Percentiles rank a stretch among this genome's conserved stretches.
These are phyloP conservation scores for Ascochyta koolunga DNA, from an alignment of 2,329 filamentous ascomycete species.

Conservation along the genomic window DNA sequence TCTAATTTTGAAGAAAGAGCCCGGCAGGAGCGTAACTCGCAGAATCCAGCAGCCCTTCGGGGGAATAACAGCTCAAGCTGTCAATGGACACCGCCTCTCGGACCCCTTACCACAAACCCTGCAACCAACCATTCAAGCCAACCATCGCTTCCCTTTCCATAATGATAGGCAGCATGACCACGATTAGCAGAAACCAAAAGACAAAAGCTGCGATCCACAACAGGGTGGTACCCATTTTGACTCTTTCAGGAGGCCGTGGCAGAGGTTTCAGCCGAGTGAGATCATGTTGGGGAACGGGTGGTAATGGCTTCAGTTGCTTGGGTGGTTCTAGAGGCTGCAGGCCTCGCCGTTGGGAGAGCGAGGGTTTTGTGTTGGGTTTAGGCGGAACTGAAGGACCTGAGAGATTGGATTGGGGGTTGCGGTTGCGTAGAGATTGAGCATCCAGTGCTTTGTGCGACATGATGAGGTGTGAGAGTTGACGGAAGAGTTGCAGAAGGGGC, in stretches of 20 bases:
- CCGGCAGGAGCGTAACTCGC: no score
- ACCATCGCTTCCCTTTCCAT: conserved; percentile 39
- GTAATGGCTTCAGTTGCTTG: conserved; percentile 20
- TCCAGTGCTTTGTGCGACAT: not conserved
- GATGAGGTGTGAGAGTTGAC: not conserved
- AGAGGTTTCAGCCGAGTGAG: conserved; percentile 16
- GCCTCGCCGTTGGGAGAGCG: conserved; percentile 5
- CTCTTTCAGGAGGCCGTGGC: conserved; percentile 13
- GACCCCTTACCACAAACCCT: not conserved
- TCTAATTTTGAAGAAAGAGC: no score
- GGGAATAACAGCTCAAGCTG: not conserved
- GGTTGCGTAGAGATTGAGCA: not conserved
- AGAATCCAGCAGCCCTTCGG: no score
- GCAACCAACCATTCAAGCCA: conserved; percentile 29
- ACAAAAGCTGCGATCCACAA: conserved; percentile 25
- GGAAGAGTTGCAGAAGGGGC: not conserved
- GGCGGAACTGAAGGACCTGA: conserved; percentile 6
- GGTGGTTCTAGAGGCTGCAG: not conserved
- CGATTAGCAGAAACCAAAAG: conserved; percentile 33
- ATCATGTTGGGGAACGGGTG: conserved; percentile 8
- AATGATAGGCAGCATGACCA: conserved; percentile 34
- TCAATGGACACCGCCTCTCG: not conserved
- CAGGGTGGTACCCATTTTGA: conserved; percentile 2
- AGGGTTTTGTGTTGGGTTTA: not conserved
- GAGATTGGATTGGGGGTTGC: not conserved